Base-by-base conservation (phyloP, 2,329 filamentous ascomycete species). In the Neofusicoccum laricinum region DNA sequence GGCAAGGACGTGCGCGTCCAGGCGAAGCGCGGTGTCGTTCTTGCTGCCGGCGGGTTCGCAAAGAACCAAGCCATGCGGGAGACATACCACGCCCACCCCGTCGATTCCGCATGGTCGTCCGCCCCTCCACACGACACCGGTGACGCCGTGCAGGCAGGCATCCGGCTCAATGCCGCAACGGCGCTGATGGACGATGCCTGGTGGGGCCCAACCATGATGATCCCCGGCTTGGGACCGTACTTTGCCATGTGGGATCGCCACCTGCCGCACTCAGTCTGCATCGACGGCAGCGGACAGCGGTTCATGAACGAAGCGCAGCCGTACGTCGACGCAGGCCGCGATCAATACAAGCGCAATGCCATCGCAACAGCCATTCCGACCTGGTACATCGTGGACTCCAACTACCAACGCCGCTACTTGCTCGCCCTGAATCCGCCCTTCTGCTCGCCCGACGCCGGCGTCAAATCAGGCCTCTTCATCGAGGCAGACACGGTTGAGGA, bases 21-120 rank as follows among this genome's bases (percentile, higher is more conserved):
- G 1, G 71, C 74, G 7, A 66, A 61, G 1, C 59, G 67, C n/a
- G 75, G 73, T 12, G 73, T 78, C 12, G 64, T 79, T 10, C 69
- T 78, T 8, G 71, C 71, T 6, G 75, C 74, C 6, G 77, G 75
- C 5, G 77, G 77, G 3, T 79, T 78, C 65, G 71, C 76, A 0
- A 68, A 70, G 15, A 76, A 77, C 55, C 46, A 61, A 6, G 58
- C 65, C 10, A 72, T 77, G 68, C 70, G 76, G n/a, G 61, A 71
- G 19, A 51, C 70, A 64, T 69, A 71, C 59, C 67, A 68, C 1
- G 58, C 65, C 6, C 21, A 64, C 2, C 68, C 68, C 8, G 66
- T 68, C 34, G 72, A 53, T 34, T 57, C 67, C 1, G 61, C 70
- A 11, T 76, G 72, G 73, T 72, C 72, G 4, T 69, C 66, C 4